Percentiles rank a stretch among this genome's conserved stretches.
Conservation (phyloP, 345 rosid species). For the Moringa oleifera region DNA sequence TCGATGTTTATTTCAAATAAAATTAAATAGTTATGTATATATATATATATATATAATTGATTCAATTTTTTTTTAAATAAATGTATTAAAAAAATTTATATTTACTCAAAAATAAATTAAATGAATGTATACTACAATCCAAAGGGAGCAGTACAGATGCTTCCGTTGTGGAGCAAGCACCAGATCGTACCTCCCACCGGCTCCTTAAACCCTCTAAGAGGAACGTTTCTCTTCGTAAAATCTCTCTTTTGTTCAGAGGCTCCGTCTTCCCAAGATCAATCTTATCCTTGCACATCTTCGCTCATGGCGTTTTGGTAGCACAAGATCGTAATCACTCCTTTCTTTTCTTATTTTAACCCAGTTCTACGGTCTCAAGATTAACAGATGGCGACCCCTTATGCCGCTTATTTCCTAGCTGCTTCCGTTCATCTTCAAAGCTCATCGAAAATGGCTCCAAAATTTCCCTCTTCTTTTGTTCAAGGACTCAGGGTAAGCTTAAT, state of each 20-base stretch:
- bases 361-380: too few species aligned
- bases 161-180: background rate
- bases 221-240: background rate
- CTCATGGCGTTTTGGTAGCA: background rate
- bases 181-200: background rate
- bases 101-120: too few species aligned
- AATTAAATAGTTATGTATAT: too few species aligned
- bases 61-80: too few species aligned
- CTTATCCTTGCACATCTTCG: background rate
- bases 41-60: too few species aligned
- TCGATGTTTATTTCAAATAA: too few species aligned
- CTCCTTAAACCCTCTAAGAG: background rate
- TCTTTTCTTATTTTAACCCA: too few species aligned
- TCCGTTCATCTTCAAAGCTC: slow-evolving; percentile 18
- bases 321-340: background rate
- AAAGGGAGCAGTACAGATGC: background rate
- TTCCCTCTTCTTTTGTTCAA: slow-evolving; percentile 15
- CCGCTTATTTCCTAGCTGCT: slow-evolving; percentile 20
- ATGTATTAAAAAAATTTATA: too few species aligned
- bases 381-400: slow-evolving; percentile 7
- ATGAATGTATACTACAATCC: too few species aligned
- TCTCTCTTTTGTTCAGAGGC: background rate
- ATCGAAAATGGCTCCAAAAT: slow-evolving; percentile 10
- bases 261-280: background rate
- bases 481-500: slow-evolving; percentile 22